Evolutionary conservation across 169 alveolate genomes (phyloP).

Genomic region (Babesia caballi): DNA sequence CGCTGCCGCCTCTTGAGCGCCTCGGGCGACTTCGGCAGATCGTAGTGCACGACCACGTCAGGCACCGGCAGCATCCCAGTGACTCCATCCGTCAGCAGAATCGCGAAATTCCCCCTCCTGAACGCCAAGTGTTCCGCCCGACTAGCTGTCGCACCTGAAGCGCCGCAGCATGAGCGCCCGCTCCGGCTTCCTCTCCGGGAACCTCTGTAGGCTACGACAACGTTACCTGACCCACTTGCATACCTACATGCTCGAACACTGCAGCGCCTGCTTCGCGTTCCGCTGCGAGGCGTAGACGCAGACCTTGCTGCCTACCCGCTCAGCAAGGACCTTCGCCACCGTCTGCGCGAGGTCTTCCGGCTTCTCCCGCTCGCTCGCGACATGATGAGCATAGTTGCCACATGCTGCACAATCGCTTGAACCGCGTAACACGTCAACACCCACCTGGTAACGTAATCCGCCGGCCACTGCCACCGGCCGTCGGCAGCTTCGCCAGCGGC

Average conservation of each 20-base stretch:
- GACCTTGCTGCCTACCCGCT: constrained; percentile 11
- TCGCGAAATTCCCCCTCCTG: constrained; percentile 31
- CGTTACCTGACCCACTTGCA: too few species aligned
- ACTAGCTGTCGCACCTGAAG: constrained; percentile 27
- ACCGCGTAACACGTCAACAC: not conserved
- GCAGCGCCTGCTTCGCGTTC: constrained; percentile 7
- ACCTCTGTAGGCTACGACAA: constrained; percentile 30
- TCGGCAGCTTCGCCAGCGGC: not conserved
- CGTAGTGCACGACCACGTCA: constrained; percentile 52
- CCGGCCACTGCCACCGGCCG: not conserved
- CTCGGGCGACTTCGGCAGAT: constrained; percentile 35
- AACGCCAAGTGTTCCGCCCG: not conserved
- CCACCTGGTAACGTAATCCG: not conserved
- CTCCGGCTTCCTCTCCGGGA: constrained; percentile 33
- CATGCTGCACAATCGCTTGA: not conserved
- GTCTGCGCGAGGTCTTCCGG: constrained; percentile 31
- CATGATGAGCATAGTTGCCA: constrained; percentile 42
- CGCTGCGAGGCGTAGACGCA: constrained; percentile 39
- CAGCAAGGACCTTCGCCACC: constrained; percentile 24
- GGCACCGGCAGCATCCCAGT: constrained; percentile 30
- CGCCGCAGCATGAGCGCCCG: constrained; percentile 32
- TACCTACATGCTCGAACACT: constrained; percentile 29
- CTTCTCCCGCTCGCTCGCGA: constrained; percentile 15
- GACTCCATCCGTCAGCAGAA: constrained; percentile 30
- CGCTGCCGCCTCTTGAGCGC: constrained; percentile 8